Evolutionary conservation across 2,329 filamentous ascomycete species (phyloP).

Genomic region (Trichoderma pleuroti): DNA sequence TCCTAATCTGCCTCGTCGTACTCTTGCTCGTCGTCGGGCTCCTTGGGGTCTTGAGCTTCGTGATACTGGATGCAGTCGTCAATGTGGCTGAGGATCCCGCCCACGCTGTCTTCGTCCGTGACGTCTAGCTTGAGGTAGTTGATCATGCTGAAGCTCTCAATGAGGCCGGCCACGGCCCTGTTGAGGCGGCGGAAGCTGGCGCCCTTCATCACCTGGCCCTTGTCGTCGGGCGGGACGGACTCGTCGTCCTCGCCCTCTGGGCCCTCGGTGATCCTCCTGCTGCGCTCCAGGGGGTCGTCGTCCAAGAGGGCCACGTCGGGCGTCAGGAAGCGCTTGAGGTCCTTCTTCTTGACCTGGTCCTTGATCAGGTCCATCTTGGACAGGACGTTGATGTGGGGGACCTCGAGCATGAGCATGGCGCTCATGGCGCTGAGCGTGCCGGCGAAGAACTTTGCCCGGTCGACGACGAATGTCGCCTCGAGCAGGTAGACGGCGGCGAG

Average conservation of each 20-base stretch:
- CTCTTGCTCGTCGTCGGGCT: conserved; percentile 61
- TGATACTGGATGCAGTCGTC: conserved; percentile 93
- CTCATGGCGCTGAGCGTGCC: conserved; percentile 96
- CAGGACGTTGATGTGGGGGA: conserved; percentile 93
- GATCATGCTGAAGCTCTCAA: conserved; percentile 98
- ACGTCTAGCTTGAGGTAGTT: conserved; percentile 88
- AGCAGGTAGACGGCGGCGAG: conserved; percentile 92
- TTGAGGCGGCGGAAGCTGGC: conserved; percentile 80
- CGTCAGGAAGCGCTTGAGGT: conserved; percentile 85
- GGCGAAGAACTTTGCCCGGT: conserved; percentile 95
- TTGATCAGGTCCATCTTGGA: conserved; percentile 98
- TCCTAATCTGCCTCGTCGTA: conserved; percentile 36
- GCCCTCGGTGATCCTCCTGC: conserved; percentile 38
- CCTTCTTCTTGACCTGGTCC: conserved; percentile 79
- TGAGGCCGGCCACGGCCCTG: conserved; percentile 80
- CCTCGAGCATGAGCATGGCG: conserved; percentile 97
- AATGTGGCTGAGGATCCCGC: conserved; percentile 80
- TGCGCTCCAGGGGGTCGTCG: conserved; percentile 63
- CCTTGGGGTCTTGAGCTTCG: conserved; percentile 86
- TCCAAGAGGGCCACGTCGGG: conserved; percentile 80
- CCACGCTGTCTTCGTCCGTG: conserved; percentile 88
- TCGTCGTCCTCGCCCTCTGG: conserved; percentile 46
- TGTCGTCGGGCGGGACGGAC: conserved; percentile 59
- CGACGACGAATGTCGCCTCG: conserved; percentile 92
- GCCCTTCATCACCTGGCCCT: conserved; percentile 72